Percentiles rank a stretch among this genome's conserved stretches.
Conservation (phyloP, 805 yeast genomes). For the Spathaspora boniae region DNA sequence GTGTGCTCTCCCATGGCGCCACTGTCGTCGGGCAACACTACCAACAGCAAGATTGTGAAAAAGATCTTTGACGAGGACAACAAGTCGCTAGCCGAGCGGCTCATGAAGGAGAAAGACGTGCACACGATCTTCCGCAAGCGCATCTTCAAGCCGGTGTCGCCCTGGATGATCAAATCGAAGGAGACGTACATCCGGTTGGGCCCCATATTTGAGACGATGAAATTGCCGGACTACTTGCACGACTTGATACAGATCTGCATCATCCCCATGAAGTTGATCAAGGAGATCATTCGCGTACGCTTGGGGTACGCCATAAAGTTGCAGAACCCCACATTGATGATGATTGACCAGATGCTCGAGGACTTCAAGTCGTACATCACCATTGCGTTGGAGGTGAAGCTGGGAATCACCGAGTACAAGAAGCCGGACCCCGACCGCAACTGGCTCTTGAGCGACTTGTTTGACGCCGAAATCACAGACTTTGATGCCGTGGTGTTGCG, state of each 20-base stretch:
- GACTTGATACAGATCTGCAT: slow-evolving; percentile 60
- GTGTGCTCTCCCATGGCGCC: slow-evolving; percentile 11
- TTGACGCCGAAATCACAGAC: slow-evolving; percentile 49
- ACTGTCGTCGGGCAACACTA: slow-evolving; percentile 4
- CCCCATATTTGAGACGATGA: slow-evolving; percentile 59
- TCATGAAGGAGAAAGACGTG: slow-evolving; percentile 76
- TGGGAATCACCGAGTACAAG: slow-evolving; percentile 58
- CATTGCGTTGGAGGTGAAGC: slow-evolving; percentile 71
- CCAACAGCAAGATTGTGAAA: slow-evolving; percentile 16
- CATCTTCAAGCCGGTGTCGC: slow-evolving; percentile 65
- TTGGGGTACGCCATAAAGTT: slow-evolving; percentile 74
- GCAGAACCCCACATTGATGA: slow-evolving; percentile 86
- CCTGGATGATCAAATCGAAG: slow-evolving; percentile 80
- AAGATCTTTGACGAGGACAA: slow-evolving; percentile 53
- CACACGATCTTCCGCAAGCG: slow-evolving; percentile 68
- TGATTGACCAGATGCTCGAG: slow-evolving; percentile 90
- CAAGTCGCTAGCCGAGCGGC: slow-evolving; percentile 74
- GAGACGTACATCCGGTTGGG: slow-evolving; percentile 63
- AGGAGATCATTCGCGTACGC: slow-evolving; percentile 72
- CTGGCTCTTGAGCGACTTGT: slow-evolving; percentile 68
- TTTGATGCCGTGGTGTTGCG: slow-evolving; percentile 67
- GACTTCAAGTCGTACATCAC: slow-evolving; percentile 77
- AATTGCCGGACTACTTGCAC: slow-evolving; percentile 70
- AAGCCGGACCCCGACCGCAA: slow-evolving; percentile 51
- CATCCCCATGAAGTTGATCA: slow-evolving; percentile 77